Percentiles rank a stretch among this genome's conserved stretches.
phyloP scores from a whole-genome alignment of 441 rosid genomes.

The Erodium trifolium region DNA sequence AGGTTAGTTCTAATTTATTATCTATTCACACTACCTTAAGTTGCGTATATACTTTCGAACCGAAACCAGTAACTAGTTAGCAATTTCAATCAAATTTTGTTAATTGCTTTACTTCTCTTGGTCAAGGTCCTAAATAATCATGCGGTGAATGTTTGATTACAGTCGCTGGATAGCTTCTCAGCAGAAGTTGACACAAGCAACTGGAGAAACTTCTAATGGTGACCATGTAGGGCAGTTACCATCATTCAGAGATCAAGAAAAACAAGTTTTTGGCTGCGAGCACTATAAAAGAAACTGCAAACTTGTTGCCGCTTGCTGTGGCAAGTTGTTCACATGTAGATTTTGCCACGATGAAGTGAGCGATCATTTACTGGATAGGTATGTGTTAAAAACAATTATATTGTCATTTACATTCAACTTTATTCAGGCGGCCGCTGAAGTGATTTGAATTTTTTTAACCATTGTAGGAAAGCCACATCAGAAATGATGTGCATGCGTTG shows the following conservation, averaged over 20 bases:
- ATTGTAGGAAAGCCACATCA: constrained; percentile 67
- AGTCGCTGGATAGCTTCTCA: constrained; percentile 96
- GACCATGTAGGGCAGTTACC: constrained; percentile 56
- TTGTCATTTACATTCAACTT: neutral
- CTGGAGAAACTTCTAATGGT: constrained; percentile 37
- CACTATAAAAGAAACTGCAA: constrained; percentile 94
- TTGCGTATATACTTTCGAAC: too few relatives aligned
- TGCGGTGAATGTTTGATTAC: constrained; percentile 12
- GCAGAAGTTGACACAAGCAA: constrained; percentile 47
- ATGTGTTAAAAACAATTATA: constrained; percentile 13
- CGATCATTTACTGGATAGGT: constrained; percentile 93
- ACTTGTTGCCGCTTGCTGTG: constrained; percentile 81
- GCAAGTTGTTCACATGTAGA: constrained; percentile 73
- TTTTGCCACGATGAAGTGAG: constrained; percentile 93
- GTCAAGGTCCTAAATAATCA: neutral
- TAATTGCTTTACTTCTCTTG: neutral
- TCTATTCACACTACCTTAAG: neutral
- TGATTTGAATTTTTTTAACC: neutral
- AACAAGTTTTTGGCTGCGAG: constrained; percentile 68
- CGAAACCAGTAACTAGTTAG: too few relatives aligned
- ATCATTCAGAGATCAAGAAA: constrained; percentile 64
- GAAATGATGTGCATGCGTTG: constrained; percentile 99
- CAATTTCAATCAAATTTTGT: too few relatives aligned
- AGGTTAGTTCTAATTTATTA: constrained; percentile 31
- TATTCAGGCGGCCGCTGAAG: neutral